Evolutionary conservation across 1,139 yeast species (phyloP).

Genomic region (Fermentozyma sake): DNA sequence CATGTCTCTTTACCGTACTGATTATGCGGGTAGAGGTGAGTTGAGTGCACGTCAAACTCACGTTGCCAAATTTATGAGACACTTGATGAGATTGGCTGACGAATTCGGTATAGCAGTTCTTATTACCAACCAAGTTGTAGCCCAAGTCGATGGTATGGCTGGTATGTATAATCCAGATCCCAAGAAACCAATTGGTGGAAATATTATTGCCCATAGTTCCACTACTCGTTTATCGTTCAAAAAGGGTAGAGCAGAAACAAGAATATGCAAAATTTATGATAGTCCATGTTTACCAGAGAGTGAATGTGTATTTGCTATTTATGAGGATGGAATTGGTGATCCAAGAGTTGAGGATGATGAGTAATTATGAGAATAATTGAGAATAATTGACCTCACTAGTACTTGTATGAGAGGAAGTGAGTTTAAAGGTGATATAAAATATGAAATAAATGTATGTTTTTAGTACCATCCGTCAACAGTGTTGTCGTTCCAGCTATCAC

Average conservation of each 20-base stretch:
- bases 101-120: conserved; percentile 98
- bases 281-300: conserved; percentile 95
- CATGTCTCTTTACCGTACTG: conserved; percentile 95
- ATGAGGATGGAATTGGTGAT: conserved; percentile 96
- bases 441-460: too few relatives aligned
- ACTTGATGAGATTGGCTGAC: conserved; percentile 88
- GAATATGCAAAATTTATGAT: conserved; percentile 91
- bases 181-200: conserved; percentile 99
- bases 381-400: neutral
- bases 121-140: conserved; percentile 97
- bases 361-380: conserved; percentile 5
- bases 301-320: conserved; percentile 91
- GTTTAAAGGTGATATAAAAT: too few relatives aligned
- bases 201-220: conserved; percentile 94
- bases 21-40: conserved; percentile 94
- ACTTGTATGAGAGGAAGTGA: neutral
- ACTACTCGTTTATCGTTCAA: conserved; percentile 87
- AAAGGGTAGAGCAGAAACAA: conserved; percentile 87
- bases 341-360: conserved; percentile 74
- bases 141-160: conserved; percentile 92
- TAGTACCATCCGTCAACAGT: too few relatives aligned
- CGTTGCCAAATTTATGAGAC: conserved; percentile 89
- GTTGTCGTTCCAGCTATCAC: too few relatives aligned
- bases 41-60: conserved; percentile 92
- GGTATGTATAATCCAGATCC: conserved; percentile 90